Base-by-base conservation (phyloP, 2,329 filamentous ascomycete species). In the Ophidiomyces ophidiicola region DNA sequence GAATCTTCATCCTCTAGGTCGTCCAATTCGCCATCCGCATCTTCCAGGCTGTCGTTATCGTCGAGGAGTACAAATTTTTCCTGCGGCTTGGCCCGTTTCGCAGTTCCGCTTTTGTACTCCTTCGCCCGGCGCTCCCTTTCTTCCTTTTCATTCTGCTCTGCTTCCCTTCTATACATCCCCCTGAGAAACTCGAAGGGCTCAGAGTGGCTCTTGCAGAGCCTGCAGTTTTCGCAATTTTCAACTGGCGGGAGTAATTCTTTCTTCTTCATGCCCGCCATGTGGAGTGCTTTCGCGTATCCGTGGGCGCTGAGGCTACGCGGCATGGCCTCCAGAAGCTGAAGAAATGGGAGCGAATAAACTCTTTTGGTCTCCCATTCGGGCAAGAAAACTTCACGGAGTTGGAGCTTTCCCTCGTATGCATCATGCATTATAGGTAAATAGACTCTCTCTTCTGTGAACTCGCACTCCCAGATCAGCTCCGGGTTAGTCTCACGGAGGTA, bases 401-500 rank as follows among this genome's bases (percentile, higher is more conserved):
- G n/a, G 26, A 26, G 35, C 5, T 20, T 20, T 7, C 11, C 17
- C 3, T 30, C 25, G 3, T 26, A 11, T 14, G 12, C 25, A 10
- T 37, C 25, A 18, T 30, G 17, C 23, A 29, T 8, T 12, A 26
- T 37, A 5, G 21, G 5, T 5, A 12, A 30, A 21, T 29, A 15
- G 19, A 37, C 5, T 11, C 21, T 17, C 15, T n/a, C 35, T 17
- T 19, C 4, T 6, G 4, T 15, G 5, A 29, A 5, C 35, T 30
- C 15, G 11, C 35, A 37, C 19, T 37, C 35, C 35, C 25, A 36
- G 10, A 36, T 14, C 11, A 36, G 34, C 34, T 28, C 23, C 15
- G 34, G 11, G 8, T 36, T 25, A 4, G 25, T 28, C 25, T 14
- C 11, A 14, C 25, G 25, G 4, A 6, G 8, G 19, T 20, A 38